phyloP scores from a whole-genome alignment of 1,284 basidiomycete genomes.

The Somion occarium region DNA sequence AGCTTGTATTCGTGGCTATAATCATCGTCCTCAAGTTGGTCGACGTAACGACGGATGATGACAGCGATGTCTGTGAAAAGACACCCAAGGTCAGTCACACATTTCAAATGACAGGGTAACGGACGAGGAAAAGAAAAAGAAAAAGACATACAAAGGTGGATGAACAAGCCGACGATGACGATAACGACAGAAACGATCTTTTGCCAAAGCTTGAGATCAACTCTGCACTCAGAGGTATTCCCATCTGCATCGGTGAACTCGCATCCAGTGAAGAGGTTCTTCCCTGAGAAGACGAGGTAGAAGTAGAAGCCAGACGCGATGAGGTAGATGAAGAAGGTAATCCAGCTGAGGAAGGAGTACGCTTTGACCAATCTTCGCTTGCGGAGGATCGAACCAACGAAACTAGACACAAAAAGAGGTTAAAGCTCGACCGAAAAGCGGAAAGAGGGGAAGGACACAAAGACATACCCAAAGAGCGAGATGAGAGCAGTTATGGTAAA shows the following conservation, averaged over 20 bases:
- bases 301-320: constrained; percentile 40
- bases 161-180: constrained; percentile 36
- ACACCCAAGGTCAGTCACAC: not conserved
- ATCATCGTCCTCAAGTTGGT: constrained; percentile 28
- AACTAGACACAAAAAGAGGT: constrained; percentile 26
- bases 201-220: constrained; percentile 17
- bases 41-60: constrained; percentile 26
- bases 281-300: constrained; percentile 22
- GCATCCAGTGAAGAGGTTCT: constrained; percentile 21
- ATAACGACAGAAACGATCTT: constrained; percentile 24
- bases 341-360: constrained; percentile 40
- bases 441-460: not conserved
- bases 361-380: constrained; percentile 41
- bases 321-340: constrained; percentile 43
- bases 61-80: constrained; percentile 23
- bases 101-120: not conserved
- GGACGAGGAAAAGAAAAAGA: constrained; percentile 1
- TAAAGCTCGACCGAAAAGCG: not conserved
- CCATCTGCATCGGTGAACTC: constrained; percentile 18
- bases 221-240: constrained; percentile 17
- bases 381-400: constrained; percentile 44
- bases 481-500: constrained; percentile 44
- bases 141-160: constrained; percentile 43
- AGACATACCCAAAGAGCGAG: constrained; percentile 47
- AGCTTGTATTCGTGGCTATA: constrained; percentile 25